Base-by-base conservation (phyloP, 352 stramenopile genomes). In the Pythium chondricola region DNA sequence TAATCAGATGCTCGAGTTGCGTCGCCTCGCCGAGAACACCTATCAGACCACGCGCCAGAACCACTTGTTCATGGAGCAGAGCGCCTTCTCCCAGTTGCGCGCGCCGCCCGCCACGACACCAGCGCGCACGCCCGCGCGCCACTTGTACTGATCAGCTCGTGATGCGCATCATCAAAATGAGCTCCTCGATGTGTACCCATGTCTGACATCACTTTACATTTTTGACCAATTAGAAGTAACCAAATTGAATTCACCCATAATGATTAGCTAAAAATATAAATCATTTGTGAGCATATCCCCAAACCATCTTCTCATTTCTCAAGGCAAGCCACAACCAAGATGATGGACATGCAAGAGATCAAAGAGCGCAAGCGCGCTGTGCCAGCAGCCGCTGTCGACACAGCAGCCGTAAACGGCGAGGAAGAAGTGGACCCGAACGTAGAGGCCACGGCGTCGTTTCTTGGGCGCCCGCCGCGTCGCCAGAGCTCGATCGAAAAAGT, bases 271-370 rank as follows among this genome's bases (percentile, higher is more conserved):
- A 13, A 33, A 33, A 33, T 13, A 13, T 13, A 8, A 33, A 33
- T n/a, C n/a, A n/a, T n/a, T n/a, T n/a, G n/a, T n/a, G n/a, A n/a
- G n/a, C n/a, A n/a, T n/a, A n/a, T n/a, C n/a, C n/a, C 29, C 7
- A 33, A 33, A 13, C 13, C 13, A 8, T 33, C 13, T 33, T 13
- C 29, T 13, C 29, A 33, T 33, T 33, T 33, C 29, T 13, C 29
- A 33, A 8, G 7, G 8, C 29, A 33, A 33, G 13, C 8, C 29
- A 33, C 8, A 24, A 24, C 22, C 21, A 65, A 37, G 20, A 82
- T 81, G 69, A 81, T 79, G 72, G 48, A 73, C 21, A 79, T 83
- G 68, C 74, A 80, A 51, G 70, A 82, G 32, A 53, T 81, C 45
- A 79, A 69, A 48, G 63, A 66, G 57, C 73, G 73, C 20, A 63